phyloP scores from a whole-genome alignment of 441 rosid genomes.

The Rhodomyrtus psidioides region DNA sequence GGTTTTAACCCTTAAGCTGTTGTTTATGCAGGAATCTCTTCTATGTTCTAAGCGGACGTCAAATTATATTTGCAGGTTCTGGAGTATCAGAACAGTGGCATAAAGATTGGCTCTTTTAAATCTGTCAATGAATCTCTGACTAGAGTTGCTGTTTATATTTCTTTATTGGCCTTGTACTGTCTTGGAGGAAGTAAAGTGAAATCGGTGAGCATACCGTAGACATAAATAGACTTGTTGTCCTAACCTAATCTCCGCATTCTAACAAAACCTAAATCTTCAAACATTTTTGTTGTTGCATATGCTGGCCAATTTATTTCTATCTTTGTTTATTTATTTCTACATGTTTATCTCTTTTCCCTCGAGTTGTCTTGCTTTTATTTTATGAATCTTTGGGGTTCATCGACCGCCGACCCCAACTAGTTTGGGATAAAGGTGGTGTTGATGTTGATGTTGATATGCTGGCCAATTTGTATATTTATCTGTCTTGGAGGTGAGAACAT shows the following conservation, averaged over 20 bases:
- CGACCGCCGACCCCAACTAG: no score
- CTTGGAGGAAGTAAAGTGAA: conserved; percentile 98
- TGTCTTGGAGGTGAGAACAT: not conserved
- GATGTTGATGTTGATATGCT: not conserved
- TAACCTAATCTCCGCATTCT: not conserved
- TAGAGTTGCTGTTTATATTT: conserved; percentile 80
- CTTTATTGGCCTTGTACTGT: conserved; percentile 74
- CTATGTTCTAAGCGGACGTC: not conserved
- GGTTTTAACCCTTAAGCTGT: conserved; percentile 1
- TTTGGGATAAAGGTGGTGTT: no score
- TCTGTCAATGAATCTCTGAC: conserved; percentile 86
- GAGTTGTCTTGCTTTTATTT: no score
- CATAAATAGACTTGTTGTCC: not conserved
- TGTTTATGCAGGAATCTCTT: not conserved
- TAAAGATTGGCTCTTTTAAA: conserved; percentile 89
- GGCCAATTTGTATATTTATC: not conserved
- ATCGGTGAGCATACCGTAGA: conserved; percentile 46
- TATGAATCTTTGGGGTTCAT: no score
- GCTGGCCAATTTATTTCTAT: not conserved
- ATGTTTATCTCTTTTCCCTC: no score
- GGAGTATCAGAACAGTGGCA: conserved; percentile 71
- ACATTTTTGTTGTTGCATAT: not conserved
- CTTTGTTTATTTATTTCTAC: no score
- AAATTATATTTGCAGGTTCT: conserved; percentile 55
- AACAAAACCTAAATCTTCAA: not conserved